Conservation (phyloP, 176 grass and related monocot genomes). For the Stipa capillata region DNA sequence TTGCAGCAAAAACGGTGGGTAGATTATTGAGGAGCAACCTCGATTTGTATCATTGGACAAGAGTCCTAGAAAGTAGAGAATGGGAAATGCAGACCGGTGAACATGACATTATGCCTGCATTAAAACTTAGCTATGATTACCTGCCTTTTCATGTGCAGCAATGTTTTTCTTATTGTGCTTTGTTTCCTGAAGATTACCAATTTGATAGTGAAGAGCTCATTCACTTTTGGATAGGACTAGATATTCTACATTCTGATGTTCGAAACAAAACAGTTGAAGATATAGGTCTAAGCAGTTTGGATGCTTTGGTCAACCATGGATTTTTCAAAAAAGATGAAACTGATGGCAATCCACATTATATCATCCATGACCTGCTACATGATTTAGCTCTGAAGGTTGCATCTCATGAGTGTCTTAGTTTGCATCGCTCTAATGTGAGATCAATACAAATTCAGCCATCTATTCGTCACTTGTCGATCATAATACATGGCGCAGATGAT, state of each 20-base stretch:
- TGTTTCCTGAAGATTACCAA: conserved; percentile 14
- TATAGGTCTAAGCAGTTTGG: not conserved
- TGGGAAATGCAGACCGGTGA: not conserved
- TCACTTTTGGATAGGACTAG: conserved; percentile 23
- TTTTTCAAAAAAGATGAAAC: not conserved
- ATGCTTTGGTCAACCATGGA: not conserved
- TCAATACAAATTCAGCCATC: not conserved
- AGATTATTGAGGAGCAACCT: not conserved
- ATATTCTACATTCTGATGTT: not conserved
- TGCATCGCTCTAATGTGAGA: not conserved
- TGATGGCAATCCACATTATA: not conserved
- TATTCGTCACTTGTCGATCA: conserved; percentile 23
- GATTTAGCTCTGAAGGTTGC: conserved; percentile 6
- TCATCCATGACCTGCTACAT: conserved; percentile 15
- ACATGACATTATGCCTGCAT: conserved; percentile 14
- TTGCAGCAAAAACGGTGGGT: not conserved
- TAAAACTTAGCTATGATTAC: conserved; percentile 20
- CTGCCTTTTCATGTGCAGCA: not conserved
- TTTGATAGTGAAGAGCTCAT: not conserved
- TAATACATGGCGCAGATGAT: not conserved
- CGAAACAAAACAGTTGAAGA: not conserved
- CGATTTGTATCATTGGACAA: not conserved
- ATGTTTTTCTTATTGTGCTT: conserved; percentile 3
- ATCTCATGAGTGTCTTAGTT: conserved; percentile 5
- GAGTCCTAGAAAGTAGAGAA: not conserved